phyloP scores from a whole-genome alignment of 768 basidiomycete species.

The Amanita thiersii region DNA sequence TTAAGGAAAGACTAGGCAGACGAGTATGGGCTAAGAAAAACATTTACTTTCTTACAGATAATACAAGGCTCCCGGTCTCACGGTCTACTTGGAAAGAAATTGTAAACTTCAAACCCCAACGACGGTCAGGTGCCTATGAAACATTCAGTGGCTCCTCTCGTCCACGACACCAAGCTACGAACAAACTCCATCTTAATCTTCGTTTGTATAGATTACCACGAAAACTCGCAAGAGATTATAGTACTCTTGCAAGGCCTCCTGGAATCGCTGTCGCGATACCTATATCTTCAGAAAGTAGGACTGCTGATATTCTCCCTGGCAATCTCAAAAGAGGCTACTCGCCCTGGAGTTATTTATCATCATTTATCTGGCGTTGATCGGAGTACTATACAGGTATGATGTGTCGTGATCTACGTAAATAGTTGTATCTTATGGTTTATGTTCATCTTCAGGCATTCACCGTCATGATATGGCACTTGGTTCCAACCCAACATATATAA shows the following conservation, averaged over 20 bases:
- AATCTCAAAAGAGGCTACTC: background rate
- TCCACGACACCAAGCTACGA: background rate
- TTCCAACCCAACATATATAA: no score
- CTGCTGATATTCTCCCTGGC: no score
- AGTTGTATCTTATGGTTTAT: no score
- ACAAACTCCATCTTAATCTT: background rate
- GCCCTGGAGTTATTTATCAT: background rate
- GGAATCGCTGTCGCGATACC: background rate
- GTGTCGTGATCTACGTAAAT: no score
- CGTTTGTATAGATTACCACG: background rate
- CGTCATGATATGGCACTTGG: no score
- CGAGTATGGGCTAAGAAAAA: conserved; percentile 59
- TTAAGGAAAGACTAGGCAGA: conserved; percentile 76
- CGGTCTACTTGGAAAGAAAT: conserved; percentile 39
- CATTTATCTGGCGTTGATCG: conserved; percentile 1
- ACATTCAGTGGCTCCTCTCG: background rate
- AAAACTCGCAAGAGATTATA: background rate
- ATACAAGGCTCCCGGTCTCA: conserved; percentile 24
- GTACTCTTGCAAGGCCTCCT: background rate
- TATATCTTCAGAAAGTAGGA: background rate
- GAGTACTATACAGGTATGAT: conserved; percentile 1
- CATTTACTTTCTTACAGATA: conserved; percentile 36
- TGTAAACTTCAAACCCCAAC: conserved; percentile 37
- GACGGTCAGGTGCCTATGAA: conserved; percentile 1
- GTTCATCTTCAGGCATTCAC: no score